Percentiles rank a stretch among this genome's conserved stretches.
These are phyloP conservation scores for Pseudopithomyces maydicus DNA, from an alignment of 2,329 filamentous ascomycete genomes.

Conservation along the genomic window DNA sequence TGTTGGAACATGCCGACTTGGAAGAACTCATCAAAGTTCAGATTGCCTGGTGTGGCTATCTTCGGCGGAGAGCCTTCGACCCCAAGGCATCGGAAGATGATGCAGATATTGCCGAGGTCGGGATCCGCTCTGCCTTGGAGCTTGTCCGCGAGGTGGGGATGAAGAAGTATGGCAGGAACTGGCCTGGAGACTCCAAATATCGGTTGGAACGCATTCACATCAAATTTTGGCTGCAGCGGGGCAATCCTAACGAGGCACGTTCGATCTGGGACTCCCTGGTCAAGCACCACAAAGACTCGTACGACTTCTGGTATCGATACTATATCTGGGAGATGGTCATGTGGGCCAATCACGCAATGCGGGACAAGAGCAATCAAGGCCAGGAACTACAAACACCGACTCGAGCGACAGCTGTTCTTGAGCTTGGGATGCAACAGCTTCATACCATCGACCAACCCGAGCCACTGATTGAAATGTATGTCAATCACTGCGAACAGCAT, in stretches of 20 bases:
- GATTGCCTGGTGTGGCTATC: slow-evolving; percentile 90
- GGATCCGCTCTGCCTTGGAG: slow-evolving; percentile 82
- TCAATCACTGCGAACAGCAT: slow-evolving; percentile 86
- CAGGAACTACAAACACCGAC: slow-evolving; percentile 63
- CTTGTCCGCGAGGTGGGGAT: slow-evolving; percentile 80
- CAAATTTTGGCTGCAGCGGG: slow-evolving; percentile 85
- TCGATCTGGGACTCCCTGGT: slow-evolving; percentile 76
- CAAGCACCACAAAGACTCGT: slow-evolving; percentile 73
- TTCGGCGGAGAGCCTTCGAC: slow-evolving; percentile 83
- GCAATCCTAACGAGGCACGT: slow-evolving; percentile 76
- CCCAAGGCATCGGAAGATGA: slow-evolving; percentile 74
- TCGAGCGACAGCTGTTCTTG: slow-evolving; percentile 76
- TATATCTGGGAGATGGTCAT: slow-evolving; percentile 88
- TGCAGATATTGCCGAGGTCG: slow-evolving; percentile 86
- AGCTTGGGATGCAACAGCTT: slow-evolving; percentile 67
- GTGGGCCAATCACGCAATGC: slow-evolving; percentile 63
- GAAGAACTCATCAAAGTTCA: slow-evolving; percentile 89
- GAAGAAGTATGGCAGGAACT: slow-evolving; percentile 75
- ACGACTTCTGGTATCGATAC: slow-evolving; percentile 92
- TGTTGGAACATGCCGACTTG: slow-evolving; percentile 85
- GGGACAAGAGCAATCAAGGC: slow-evolving; percentile 56
- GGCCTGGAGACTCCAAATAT: slow-evolving; percentile 85
- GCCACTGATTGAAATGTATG: slow-evolving; percentile 73
- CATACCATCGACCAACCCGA: slow-evolving; percentile 76
- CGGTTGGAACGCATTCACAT: slow-evolving; percentile 90